Evolutionary conservation across 371 early-diverging fungal genomes (phyloP), one percentile per base, ranked within the genome.

Genomic region (Mucor sp.): DNA sequence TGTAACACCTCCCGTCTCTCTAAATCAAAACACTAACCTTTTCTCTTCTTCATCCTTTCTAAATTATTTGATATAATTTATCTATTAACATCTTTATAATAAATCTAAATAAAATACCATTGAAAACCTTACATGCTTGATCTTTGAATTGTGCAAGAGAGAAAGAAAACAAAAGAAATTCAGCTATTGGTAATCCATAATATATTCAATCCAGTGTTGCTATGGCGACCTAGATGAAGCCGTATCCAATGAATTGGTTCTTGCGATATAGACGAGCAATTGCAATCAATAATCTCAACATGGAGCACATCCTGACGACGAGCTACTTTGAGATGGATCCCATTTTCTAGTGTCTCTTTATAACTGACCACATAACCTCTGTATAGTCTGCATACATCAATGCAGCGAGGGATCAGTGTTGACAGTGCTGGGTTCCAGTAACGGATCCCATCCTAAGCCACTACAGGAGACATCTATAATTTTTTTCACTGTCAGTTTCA

Each of bases 401-500:
- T n/a, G n/a, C n/a, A n/a, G n/a, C n/a, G n/a, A n/a, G n/a, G 14
- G 17, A 41, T 17, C 41, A 41, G 14, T n/a, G n/a, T 41, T 5
- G 15, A 39, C 47, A 21, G 19, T n/a, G 47, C 48, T 48, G 21
- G n/a, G 48, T 50, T 21, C 50, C 8, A 23, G 14, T 12, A 53
- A 25, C 6, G 15, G 15, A 53, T 25, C 27, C 15, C 27, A 53
- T 11, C 53, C 57, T 33, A 57, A 57, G 57, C 57, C 57, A 57
- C 57, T 33, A 15, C 1, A 32, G 41, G 19, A 39, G 44, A 44
- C 15, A 41, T n/a, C 48, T 50, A 50, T 57, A 57, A 41, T 64
- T 55, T 58, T 57, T 32, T 62, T 62, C 33, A 61, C 47, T 57
- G 57, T 57, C 57, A 57, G 57, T 44, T 62, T 37, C 50, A 32